These are phyloP conservation scores for Boletus vinaceobasis DNA, from an alignment of 768 basidiomycete species.

Conservation along the genomic window DNA sequence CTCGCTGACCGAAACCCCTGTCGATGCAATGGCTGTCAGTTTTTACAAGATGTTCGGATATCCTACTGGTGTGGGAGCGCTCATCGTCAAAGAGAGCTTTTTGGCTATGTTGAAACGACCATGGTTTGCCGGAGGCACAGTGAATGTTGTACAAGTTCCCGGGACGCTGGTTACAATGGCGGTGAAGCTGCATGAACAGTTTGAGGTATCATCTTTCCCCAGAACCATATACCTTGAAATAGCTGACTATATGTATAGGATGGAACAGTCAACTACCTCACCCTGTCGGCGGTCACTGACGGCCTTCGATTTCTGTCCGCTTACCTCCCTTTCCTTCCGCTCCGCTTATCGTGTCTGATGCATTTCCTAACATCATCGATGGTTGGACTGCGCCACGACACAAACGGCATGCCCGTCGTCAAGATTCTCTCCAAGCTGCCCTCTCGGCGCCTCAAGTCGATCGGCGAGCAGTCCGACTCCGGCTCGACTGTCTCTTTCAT, in stretches of 20 bases:
- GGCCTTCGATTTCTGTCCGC: conserved; percentile 75
- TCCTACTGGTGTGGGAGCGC: conserved; percentile 79
- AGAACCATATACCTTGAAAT: background rate
- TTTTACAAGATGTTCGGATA: conserved; percentile 93
- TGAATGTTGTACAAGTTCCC: conserved; percentile 80
- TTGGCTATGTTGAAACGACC: conserved; percentile 59
- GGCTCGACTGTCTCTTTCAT: conserved; percentile 63
- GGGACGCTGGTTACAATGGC: conserved; percentile 64
- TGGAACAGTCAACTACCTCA: conserved; percentile 81
- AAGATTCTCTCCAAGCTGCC: conserved; percentile 67
- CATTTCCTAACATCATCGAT: conserved; percentile 59
- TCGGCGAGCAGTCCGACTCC: conserved; percentile 65
- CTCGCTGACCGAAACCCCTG: conserved; percentile 60
- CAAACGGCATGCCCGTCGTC: conserved; percentile 55
- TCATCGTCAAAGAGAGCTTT: conserved; percentile 71
- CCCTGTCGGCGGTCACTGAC: conserved; percentile 71
- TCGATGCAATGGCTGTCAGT: conserved; percentile 80
- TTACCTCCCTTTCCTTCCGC: conserved; percentile 75
- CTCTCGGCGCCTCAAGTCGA: conserved; percentile 44
- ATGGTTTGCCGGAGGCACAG: conserved; percentile 84
- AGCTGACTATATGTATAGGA: conserved; percentile 46
- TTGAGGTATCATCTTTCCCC: conserved; percentile 53
- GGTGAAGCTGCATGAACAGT: conserved; percentile 61
- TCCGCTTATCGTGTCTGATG: conserved; percentile 67
- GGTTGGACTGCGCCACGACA: conserved; percentile 57